Conservation (phyloP, 75 land plant genomes). For the Gnetum montanum region DNA sequence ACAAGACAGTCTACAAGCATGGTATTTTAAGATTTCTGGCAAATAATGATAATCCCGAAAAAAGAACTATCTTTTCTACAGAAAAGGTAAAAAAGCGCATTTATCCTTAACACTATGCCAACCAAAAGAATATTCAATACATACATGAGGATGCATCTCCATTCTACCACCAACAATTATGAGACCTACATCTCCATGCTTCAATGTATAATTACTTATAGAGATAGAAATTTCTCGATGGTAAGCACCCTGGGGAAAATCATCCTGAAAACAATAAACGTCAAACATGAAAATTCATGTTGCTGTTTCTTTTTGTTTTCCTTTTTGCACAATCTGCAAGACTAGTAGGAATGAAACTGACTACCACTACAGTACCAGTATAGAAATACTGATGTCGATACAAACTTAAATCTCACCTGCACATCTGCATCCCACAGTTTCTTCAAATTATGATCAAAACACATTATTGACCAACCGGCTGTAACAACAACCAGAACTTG, state of each 20-base stretch:
- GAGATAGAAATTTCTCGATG: slow-evolving; percentile 85
- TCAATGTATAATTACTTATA: slow-evolving; percentile 81
- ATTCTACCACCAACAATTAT: slow-evolving; percentile 93
- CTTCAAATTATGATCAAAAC: slow-evolving; percentile 91
- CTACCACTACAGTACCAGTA: not conserved
- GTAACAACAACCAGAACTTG: slow-evolving; percentile 96
- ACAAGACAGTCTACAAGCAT: too few species aligned
- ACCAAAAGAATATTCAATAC: too few species aligned
- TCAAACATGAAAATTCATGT: too few species aligned
- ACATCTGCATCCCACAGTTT: slow-evolving; percentile 88
- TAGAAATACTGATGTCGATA: not conserved
- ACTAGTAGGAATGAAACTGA: too few species aligned
- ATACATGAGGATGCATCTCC: slow-evolving; percentile 92
- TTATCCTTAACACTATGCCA: too few species aligned
- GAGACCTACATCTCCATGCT: slow-evolving; percentile 88
- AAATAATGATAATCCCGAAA: too few species aligned
- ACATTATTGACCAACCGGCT: slow-evolving; percentile 91
- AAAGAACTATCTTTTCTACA: too few species aligned
- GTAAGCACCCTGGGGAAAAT: slow-evolving; percentile 88
- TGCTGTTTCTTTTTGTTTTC: too few species aligned
- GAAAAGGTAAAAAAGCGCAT: too few species aligned
- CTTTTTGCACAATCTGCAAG: too few species aligned
- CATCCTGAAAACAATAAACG: slow-evolving; percentile 69
- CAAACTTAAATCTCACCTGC: slow-evolving; percentile 46
- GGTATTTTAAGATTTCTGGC: too few species aligned